Conservation (phyloP, 2,329 filamentous ascomycete genomes). For the Ophiosphaerella herpotricha region DNA sequence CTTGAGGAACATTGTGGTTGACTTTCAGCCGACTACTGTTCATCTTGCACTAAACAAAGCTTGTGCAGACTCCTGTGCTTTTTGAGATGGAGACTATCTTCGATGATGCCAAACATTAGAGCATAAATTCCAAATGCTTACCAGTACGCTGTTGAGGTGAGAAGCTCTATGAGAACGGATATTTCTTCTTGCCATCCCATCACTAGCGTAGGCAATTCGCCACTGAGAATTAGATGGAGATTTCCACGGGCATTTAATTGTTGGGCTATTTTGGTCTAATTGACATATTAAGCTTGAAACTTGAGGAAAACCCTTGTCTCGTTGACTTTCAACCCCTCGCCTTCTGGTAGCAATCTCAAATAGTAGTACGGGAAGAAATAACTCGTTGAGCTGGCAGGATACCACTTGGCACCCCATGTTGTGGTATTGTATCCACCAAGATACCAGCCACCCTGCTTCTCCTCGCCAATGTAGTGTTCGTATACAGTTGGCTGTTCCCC, state of each 20-base stretch:
- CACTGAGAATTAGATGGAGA: background rate
- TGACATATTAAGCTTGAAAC: conserved; percentile 3
- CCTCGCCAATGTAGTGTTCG: conserved; percentile 23
- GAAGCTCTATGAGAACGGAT: too few relatives aligned
- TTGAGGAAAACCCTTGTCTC: conserved; percentile 21
- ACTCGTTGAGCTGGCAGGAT: conserved; percentile 4
- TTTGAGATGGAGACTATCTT: too few relatives aligned
- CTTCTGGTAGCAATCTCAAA: conserved; percentile 18
- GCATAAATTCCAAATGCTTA: background rate
- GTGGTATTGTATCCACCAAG: conserved; percentile 23
- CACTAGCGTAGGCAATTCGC: too few relatives aligned
- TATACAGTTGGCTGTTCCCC: conserved; percentile 18
- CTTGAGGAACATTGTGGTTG: background rate
- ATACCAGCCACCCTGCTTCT: conserved; percentile 25
- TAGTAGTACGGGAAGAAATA: conserved; percentile 14
- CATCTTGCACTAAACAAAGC: background rate
- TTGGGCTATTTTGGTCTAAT: background rate
- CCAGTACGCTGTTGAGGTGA: background rate
- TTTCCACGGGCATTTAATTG: background rate
- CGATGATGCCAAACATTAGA: too few relatives aligned
- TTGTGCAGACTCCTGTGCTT: background rate
- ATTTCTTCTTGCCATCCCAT: too few relatives aligned
- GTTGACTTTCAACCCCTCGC: conserved; percentile 11
- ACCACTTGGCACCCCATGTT: conserved; percentile 26
- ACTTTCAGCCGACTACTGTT: background rate